Evolutionary conservation across 331 rosid species (phyloP), one percentile per base, ranked within the genome.

Genomic region (Stylosanthes scabra): DNA sequence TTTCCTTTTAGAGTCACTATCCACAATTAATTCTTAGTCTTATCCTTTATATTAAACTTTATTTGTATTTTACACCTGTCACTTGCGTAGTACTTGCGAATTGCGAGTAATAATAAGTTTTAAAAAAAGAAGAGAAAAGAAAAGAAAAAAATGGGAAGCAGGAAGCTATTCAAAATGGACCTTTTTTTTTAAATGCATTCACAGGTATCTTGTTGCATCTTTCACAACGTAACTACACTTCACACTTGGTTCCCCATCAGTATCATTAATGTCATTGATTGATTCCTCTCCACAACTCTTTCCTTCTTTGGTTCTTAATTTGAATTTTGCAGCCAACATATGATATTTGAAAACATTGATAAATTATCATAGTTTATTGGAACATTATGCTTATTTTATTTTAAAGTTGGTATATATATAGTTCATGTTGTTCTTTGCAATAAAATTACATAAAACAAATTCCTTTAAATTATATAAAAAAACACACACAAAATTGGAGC

Each of bases 101-200:
- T 70, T 1, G 27, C n/a, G 49, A 20, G 68, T 39, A 20, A 20
- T 20, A 20, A 20, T 20, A 28, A 46, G 40, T 47, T 42, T 20
- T 20, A 20, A 1, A 67, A 42, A 72, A n/a, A n/a, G n/a, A n/a
- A n/a, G n/a, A n/a, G n/a, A n/a, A n/a, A n/a, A n/a, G n/a, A n/a
- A n/a, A n/a, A n/a, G n/a, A n/a, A 50, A 20, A 70, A 13, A 13
- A 7, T 34, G 58, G 54, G 59, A 64, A 72, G n/a, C 14, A 56
- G 1, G 11, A 75, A 63, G 46, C 58, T 1, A 72, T 56, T 82
- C 72, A 75, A 74, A 74, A 74, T 54, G 67, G n/a, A 57, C 63
- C 25, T 20, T 20, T 34, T 34, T 78, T 73, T 69, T 74, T 86
- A 82, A 92, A 85, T 83, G 86, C 80, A 85, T 83, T 86, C 98